A percentile compares a stretch with the other conserved stretches of the same genome.
phyloP scores from a whole-genome alignment of 2,329 filamentous ascomycete species.

The Cladosporium sp. region DNA sequence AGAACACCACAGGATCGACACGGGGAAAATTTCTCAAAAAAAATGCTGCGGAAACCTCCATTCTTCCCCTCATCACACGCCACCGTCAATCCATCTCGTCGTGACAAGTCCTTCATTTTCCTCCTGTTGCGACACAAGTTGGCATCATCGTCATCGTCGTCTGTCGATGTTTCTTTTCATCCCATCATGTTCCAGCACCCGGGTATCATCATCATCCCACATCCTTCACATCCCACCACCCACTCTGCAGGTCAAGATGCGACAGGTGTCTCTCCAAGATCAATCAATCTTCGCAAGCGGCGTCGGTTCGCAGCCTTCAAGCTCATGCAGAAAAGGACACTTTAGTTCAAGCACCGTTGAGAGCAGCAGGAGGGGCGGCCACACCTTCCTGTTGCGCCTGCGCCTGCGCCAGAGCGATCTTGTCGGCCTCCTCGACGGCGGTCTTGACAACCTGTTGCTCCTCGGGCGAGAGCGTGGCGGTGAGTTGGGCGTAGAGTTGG shows the following conservation, averaged over 20 bases:
- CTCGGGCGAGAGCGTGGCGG: slow-evolving; percentile 70
- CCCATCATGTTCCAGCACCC: background rate
- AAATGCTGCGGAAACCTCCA: background rate
- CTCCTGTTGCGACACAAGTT: background rate
- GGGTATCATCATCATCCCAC: background rate
- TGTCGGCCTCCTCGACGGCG: slow-evolving; percentile 68
- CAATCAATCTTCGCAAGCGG: slow-evolving; percentile 12
- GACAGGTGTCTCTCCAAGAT: background rate
- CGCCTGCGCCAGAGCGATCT: slow-evolving; percentile 36
- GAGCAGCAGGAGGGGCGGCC: slow-evolving; percentile 2
- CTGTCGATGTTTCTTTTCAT: background rate
- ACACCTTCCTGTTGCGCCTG: slow-evolving; percentile 8
- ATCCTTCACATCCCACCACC: background rate
- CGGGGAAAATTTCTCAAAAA: background rate
- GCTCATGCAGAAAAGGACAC: background rate
- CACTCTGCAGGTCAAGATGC: background rate
- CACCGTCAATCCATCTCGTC: background rate
- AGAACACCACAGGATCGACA: background rate
- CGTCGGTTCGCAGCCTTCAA: background rate
- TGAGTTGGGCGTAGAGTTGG: slow-evolving; percentile 77
- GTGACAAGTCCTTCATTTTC: background rate
- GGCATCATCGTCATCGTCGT: background rate
- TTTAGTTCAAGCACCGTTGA: slow-evolving; percentile 10
- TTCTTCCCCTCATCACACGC: background rate
- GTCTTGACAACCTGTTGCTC: slow-evolving; percentile 77